Percentiles rank a stretch among this genome's conserved stretches.
phyloP scores from a whole-genome alignment of 1,139 yeast species.

The Pichia sp. region DNA sequence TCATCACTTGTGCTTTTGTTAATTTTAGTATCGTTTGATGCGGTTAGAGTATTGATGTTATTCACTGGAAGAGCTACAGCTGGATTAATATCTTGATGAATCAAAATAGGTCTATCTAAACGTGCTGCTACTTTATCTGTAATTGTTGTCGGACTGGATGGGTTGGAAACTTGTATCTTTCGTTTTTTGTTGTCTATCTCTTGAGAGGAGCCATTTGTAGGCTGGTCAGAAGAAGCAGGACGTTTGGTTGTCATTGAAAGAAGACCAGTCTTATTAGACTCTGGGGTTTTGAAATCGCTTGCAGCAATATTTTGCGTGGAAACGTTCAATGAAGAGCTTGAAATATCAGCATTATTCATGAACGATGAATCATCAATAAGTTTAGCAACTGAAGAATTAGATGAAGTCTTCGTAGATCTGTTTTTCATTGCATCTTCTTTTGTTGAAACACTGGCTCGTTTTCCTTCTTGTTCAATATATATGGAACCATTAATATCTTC shows the following conservation, averaged over 20 bases:
- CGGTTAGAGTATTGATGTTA: neutral
- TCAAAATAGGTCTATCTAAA: neutral
- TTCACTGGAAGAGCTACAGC: neutral
- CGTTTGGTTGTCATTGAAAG: neutral
- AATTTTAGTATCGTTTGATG: neutral
- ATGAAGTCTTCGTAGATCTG: neutral
- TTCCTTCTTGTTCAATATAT: conserved; percentile 9
- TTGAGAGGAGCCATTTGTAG: neutral
- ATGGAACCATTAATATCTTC: conserved; percentile 17
- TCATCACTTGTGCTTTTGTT: neutral
- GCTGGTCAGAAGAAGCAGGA: too few relatives aligned
- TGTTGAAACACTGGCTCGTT: conserved; percentile 28
- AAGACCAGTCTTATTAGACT: neutral
- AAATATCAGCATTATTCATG: conserved; percentile 11
- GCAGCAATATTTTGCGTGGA: neutral
- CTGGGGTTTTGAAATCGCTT: neutral
- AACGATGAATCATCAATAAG: conserved; percentile 9
- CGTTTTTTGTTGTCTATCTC: neutral
- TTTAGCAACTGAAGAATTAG: neutral
- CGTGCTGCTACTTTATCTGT: neutral
- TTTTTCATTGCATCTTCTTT: conserved; percentile 24
- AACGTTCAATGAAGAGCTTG: conserved; percentile 12
- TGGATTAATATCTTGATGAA: neutral
- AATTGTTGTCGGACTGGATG: neutral
- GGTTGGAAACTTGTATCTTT: neutral